phyloP scores from a whole-genome alignment of 2,329 filamentous ascomycete species.

The Pseudogymnoascus sp. region DNA sequence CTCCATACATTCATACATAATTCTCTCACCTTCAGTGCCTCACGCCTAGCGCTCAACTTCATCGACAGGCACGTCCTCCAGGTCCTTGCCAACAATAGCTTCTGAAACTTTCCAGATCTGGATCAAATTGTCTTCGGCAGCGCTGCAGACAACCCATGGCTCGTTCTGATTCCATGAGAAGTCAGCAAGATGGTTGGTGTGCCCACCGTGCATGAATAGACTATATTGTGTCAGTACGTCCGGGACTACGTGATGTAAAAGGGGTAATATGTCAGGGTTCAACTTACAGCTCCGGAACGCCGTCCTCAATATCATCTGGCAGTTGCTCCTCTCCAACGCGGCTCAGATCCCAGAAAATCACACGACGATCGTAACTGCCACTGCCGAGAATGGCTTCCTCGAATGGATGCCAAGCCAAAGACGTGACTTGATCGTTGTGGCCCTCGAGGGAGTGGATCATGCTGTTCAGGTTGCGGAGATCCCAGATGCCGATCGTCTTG shows the following conservation, averaged over 20 bases:
- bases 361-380: slow-evolving; percentile 82
- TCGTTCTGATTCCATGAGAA: slow-evolving; percentile 98
- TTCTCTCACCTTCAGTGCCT: not conserved
- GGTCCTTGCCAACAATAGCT: slow-evolving; percentile 69
- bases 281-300: slow-evolving; percentile 82
- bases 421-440: slow-evolving; percentile 83
- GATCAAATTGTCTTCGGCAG: slow-evolving; percentile 91
- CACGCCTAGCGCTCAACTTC: slow-evolving; percentile 55
- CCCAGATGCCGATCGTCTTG: slow-evolving; percentile 92
- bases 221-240: slow-evolving; percentile 33
- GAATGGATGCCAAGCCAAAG: slow-evolving; percentile 87
- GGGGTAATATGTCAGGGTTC: not conserved
- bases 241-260: slow-evolving; percentile 1
- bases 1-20: slow-evolving; percentile 6
- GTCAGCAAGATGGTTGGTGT: slow-evolving; percentile 93
- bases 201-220: slow-evolving; percentile 96
- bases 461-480: slow-evolving; percentile 80
- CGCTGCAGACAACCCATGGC: slow-evolving; percentile 91
- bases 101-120: slow-evolving; percentile 89
- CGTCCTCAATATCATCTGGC: slow-evolving; percentile 90
- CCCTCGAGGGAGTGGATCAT: slow-evolving; percentile 86
- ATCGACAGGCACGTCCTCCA: slow-evolving; percentile 65
- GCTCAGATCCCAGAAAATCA: slow-evolving; percentile 95
- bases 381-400: slow-evolving; percentile 84
- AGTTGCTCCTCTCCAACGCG: slow-evolving; percentile 89